Evolutionary conservation across 2,329 filamentous ascomycete species (phyloP), one percentile per base, ranked within the genome.

Genomic region (Colletotrichum tropicicola): DNA sequence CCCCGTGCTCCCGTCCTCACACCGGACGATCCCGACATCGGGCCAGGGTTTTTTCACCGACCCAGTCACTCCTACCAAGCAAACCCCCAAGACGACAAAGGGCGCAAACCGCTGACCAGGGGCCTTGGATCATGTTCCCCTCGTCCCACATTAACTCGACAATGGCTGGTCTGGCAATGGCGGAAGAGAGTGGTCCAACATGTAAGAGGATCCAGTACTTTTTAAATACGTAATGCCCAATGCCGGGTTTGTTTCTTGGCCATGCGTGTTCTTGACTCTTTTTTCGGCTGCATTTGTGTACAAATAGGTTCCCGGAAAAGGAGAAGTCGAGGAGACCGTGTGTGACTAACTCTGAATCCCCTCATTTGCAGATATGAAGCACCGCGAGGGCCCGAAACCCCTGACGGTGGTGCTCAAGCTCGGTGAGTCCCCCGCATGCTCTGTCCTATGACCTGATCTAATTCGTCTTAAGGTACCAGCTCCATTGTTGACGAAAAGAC

Each of bases 401-500:
- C 85, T 93, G 70, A 93, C 90, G 57, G 87, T 96, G 68, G 92
- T 97, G 72, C 95, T 97, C 73, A 97, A 97, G 82, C 87, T 97
- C 69, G 93, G 93, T 96, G 85, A 77, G 85, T 77, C 25, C 28
- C 67, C 13, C n/a, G n/a, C n/a, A n/a, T n/a, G n/a, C n/a, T 54
- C 44, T 37, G 15, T 53, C 6, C 4, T 23, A 17, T 35, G 32
- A 23, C 47, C 27, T 17, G 7, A 15, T 48, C 48, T 56, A 60
- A 67, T n/a, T 44, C 19, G 3, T 23, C 3, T 35, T 12, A 66
- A 99, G 96, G 96, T 72, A 98, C 96, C 48, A 98, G 94, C 78
- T 98, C 96, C n/a, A 98, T 99, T 71, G 94, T 99, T 69, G 93
- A 98, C 80, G 96, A 99, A 77, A 92, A 90, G 75, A 97, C 93